Conservation (phyloP, 371 early-diverging fungal genomes). For the Mortierella sp. region DNA sequence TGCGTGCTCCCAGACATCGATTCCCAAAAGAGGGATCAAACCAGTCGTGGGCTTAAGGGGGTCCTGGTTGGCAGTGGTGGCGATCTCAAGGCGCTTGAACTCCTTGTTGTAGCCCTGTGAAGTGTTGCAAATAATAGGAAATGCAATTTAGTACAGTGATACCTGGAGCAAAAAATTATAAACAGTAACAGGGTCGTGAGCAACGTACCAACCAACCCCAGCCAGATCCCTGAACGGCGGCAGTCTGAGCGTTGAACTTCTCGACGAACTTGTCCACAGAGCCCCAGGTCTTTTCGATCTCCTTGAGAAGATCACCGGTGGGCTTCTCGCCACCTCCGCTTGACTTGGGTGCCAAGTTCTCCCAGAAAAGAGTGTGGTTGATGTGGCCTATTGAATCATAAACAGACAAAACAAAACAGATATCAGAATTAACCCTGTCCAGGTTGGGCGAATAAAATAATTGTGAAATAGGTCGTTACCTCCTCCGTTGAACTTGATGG, state of each 20-base stretch:
- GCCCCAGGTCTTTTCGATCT: constrained; percentile 89
- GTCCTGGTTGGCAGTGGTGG: constrained; percentile 96
- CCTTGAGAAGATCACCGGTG: constrained; percentile 72
- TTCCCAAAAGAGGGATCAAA: constrained; percentile 88
- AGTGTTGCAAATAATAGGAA: too few relatives aligned
- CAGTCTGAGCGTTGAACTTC: constrained; percentile 86
- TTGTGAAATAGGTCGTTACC: constrained; percentile 72
- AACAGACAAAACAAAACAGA: background rate
- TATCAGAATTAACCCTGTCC: too few relatives aligned
- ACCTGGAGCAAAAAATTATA: too few relatives aligned
- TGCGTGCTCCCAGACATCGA: constrained; percentile 99
- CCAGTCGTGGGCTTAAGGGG: constrained; percentile 70
- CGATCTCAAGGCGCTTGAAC: constrained; percentile 84
- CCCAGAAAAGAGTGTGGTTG: constrained; percentile 98
- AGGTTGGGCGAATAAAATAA: too few relatives aligned
- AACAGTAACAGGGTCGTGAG: too few relatives aligned
- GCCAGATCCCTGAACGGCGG: constrained; percentile 95
- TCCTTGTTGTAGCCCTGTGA: constrained; percentile 90
- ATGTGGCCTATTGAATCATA: constrained; percentile 78
- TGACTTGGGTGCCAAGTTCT: constrained; percentile 88
- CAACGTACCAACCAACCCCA: constrained; percentile 96
- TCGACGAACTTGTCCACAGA: constrained; percentile 86
- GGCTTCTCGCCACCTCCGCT: constrained; percentile 81
- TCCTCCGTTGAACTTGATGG: constrained; percentile 95
- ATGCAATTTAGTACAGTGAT: too few relatives aligned